A percentile compares a stretch with the other conserved stretches of the same genome.
Conservation (phyloP, 2,329 filamentous ascomycete species). For the Emydomyces testavorans region DNA sequence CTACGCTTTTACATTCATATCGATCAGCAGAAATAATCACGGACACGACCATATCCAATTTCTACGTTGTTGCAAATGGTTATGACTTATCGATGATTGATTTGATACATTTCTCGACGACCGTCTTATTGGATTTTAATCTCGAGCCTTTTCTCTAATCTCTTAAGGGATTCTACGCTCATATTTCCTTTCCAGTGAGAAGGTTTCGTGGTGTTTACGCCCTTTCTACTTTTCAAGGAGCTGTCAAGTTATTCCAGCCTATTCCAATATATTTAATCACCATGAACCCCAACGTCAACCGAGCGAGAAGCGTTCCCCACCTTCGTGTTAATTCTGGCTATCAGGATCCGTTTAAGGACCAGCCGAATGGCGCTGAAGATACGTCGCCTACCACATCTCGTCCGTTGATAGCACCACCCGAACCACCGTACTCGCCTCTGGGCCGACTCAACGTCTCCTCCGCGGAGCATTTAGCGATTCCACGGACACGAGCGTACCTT, state of each 20-base stretch:
- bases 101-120: not conserved
- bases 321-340: slow-evolving; percentile 9
- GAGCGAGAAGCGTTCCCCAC: slow-evolving; percentile 4
- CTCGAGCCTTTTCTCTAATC: not conserved
- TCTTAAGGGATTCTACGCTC: not conserved
- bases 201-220: too few relatives aligned
- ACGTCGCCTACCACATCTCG: not conserved
- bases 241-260: not conserved
- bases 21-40: too few relatives aligned
- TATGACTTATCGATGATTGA: not conserved
- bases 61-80: not conserved
- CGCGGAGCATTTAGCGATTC: slow-evolving; percentile 10
- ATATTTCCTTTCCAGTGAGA: not conserved
- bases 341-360: slow-evolving; percentile 6
- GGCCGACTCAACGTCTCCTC: not conserved
- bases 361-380: not conserved
- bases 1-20: too few relatives aligned
- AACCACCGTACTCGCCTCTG: slow-evolving; percentile 5
- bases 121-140: not conserved
- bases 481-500: slow-evolving; percentile 1
- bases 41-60: not conserved
- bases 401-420: slow-evolving; percentile 5
- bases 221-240: too few relatives aligned
- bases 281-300: not conserved
- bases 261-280: not conserved